Evolutionary conservation across 1,284 basidiomycete genomes (phyloP), one percentile per base, ranked within the genome.

Genomic region (Bjerkandera adusta): DNA sequence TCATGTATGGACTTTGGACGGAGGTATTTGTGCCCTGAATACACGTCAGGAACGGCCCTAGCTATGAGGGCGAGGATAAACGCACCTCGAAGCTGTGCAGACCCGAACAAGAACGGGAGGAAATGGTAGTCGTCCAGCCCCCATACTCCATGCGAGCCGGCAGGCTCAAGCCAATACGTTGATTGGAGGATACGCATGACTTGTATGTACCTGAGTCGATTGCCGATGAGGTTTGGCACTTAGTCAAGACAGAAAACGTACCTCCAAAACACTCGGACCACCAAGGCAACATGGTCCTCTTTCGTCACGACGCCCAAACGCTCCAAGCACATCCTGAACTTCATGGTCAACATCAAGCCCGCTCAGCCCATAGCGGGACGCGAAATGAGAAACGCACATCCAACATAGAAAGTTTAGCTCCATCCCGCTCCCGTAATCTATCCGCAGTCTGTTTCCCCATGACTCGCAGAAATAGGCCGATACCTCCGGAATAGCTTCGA

Each of bases 351-450:
- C n/a, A 11, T 30, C 36, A 34, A 48, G 44, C 26, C 39, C 30
- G 20, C 25, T 32, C 15, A 1, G 18, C 22, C 22, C 29, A 13
- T 13, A 47, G n/a, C 11, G 6, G 3, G n/a, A 16, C 22, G 27
- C 3, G 16, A 15, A 36, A 26, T 25, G 21, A 16, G 7, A 38
- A 22, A 47, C 91, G 60, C 64, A 97, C 93, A 99, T 64, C 95
- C 95, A 99, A 60, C 92, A 97, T 10, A 97, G 56, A 62, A 98
- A 99, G 68, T 98, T 97, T 49, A 99, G 77, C 66, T 99, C 97
- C 94, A 98, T 98, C 2, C 96, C 96, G 60, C 93, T 97, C 7
- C 97, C 96, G 67, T 99, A 99, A 68, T 99, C 97, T 51, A 99
- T 95, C 4, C 96, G 75, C 45, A 88, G 81, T 30, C 87, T 76